phyloP scores from a whole-genome alignment of 1,139 yeast genomes.

The Scheffersomyces parashehatae region DNA sequence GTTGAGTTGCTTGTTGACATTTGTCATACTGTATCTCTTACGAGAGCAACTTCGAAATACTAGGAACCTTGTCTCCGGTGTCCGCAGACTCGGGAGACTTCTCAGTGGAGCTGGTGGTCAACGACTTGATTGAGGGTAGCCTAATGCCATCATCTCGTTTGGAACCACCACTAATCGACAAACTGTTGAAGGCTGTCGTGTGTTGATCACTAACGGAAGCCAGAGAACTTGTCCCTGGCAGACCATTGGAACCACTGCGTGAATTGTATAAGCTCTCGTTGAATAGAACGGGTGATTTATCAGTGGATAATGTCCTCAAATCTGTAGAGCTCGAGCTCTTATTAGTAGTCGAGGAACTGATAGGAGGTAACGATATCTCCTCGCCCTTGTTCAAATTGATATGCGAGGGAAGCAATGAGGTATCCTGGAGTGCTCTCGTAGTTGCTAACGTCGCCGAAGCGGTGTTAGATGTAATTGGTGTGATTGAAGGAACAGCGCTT shows the following conservation, averaged over 20 bases:
- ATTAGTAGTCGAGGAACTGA: not conserved
- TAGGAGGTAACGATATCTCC: not conserved
- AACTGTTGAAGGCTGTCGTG: conserved; percentile 14
- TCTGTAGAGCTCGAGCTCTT: not conserved
- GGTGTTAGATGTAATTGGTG: not conserved
- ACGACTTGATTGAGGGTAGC: conserved; percentile 25
- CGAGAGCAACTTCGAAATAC: conserved; percentile 31
- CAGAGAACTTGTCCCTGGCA: too few relatives aligned
- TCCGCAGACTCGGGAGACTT: not conserved
- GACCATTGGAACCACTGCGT: too few relatives aligned
- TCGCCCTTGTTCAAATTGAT: not conserved
- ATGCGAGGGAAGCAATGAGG: too few relatives aligned
- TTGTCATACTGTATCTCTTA: conserved; percentile 5
- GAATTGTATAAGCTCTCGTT: not conserved
- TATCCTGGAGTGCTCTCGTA: too few relatives aligned
- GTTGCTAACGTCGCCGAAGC: not conserved
- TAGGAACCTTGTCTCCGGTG: conserved; percentile 25
- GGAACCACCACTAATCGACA: conserved; percentile 11
- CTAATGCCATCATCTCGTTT: conserved; percentile 15
- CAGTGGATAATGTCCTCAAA: not conserved
- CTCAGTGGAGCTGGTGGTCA: conserved; percentile 7
- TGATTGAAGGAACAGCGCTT: not conserved
- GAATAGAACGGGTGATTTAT: conserved; percentile 6
- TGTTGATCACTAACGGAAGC: conserved; percentile 4
- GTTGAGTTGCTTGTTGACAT: not conserved